Conservation (phyloP, 179 eudicot species). For the Heliamphora pulchella region DNA sequence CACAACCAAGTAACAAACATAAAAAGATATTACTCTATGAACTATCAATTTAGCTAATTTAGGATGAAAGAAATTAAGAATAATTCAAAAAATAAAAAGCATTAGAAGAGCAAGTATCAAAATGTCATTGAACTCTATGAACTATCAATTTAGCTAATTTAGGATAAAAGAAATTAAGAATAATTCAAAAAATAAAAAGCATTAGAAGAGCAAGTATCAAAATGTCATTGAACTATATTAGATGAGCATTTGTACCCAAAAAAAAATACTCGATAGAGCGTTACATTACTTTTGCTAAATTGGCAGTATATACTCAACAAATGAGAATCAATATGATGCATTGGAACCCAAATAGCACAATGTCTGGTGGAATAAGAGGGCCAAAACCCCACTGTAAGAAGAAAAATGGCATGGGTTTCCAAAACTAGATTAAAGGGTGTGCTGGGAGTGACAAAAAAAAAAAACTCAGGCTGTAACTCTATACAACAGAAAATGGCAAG, state of each 20-base stretch:
- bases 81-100: neutral
- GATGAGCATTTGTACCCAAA: neutral
- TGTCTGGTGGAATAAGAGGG: neutral
- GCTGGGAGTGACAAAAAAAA: neutral
- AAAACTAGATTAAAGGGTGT: neutral
- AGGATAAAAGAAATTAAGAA: neutral
- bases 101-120: neutral
- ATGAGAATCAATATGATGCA: slow-evolving; percentile 10
- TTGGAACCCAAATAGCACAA: neutral
- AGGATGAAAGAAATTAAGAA: neutral
- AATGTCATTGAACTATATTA: neutral
- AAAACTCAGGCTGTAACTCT: neutral
- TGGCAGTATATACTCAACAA: neutral
- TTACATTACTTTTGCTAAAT: neutral
- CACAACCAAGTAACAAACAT: too few species aligned
- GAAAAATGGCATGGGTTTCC: neutral
- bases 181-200: neutral
- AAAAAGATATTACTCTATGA: too few species aligned
- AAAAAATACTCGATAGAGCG: too few species aligned
- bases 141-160: neutral
- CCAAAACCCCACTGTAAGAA: neutral
- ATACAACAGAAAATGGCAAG: neutral
- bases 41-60: neutral
- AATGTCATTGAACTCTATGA: neutral
- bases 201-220: neutral